These are phyloP conservation scores for Rubus parviflorus DNA, from an alignment of 306 rosid species.

Conservation along the genomic window DNA sequence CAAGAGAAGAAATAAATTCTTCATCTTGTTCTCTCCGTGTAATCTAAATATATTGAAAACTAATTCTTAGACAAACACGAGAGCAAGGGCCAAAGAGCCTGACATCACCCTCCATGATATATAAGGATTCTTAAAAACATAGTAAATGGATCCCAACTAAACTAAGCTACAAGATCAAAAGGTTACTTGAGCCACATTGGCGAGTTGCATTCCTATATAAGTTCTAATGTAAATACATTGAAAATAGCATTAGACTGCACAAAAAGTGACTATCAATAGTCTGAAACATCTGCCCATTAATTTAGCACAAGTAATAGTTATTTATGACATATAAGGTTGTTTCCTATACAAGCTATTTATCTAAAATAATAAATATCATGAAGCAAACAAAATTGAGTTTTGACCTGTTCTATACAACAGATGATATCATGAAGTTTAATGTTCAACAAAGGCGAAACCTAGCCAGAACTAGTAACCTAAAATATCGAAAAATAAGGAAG, in stretches of 20 bases:
- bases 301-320: background rate
- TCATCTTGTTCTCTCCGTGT: background rate
- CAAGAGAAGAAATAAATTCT: background rate
- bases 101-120: slow-evolving; percentile 1
- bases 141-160: background rate
- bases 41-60: background rate
- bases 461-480: too few species aligned
- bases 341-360: background rate
- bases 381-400: background rate
- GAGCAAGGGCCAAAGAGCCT: background rate
- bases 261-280: background rate
- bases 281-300: background rate
- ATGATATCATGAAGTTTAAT: background rate
- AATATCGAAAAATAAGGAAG: background rate
- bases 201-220: too few species aligned
- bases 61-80: background rate
- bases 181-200: too few species aligned
- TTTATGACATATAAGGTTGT: background rate
- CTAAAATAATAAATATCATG: background rate
- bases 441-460: background rate
- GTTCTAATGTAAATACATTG: background rate
- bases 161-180: background rate
- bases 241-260: background rate
- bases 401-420: background rate
- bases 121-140: background rate